Conservation (phyloP, 2,329 filamentous ascomycete species). For the Helminthosporium solani region DNA sequence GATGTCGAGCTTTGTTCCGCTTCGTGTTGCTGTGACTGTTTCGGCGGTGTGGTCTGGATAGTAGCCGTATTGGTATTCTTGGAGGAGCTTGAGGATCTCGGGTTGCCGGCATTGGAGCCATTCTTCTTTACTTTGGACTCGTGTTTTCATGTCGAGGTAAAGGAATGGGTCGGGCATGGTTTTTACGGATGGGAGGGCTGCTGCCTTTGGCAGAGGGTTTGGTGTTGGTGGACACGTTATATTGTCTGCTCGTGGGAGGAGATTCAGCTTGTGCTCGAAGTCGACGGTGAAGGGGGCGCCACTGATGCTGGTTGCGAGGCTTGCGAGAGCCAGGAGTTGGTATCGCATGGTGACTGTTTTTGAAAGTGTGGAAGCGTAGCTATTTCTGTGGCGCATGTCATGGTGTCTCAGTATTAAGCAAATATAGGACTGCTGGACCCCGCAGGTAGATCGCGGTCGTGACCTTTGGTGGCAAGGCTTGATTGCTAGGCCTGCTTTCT, state of each 20-base stretch:
- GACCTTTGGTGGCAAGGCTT: constrained; percentile 1
- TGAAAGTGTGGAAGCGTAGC: not conserved
- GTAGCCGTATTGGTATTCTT: constrained; percentile 55
- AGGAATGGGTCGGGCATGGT: constrained; percentile 50
- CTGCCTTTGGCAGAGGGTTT: constrained; percentile 30
- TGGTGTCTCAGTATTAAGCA: not conserved
- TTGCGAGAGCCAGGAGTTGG: constrained; percentile 8
- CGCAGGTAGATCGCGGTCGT: constrained; percentile 1
- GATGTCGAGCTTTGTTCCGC: constrained; percentile 48
- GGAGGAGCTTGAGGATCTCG: constrained; percentile 52
- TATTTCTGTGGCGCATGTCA: not conserved
- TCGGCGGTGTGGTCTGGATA: constrained; percentile 53
- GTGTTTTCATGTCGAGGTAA: constrained; percentile 46
- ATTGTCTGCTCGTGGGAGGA: constrained; percentile 21
- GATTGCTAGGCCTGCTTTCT: not conserved
- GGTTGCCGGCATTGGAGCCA: constrained; percentile 54
- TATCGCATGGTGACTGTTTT: constrained; percentile 13
- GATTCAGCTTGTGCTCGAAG: constrained; percentile 9
- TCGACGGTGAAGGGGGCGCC: constrained; percentile 9
- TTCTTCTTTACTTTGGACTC: constrained; percentile 49
- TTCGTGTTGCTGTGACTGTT: constrained; percentile 51
- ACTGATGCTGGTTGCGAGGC: constrained; percentile 5
- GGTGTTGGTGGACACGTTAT: constrained; percentile 28
- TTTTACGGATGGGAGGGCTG: constrained; percentile 20
- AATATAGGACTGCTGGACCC: not conserved